Base-by-base conservation (phyloP, 306 rosid genomes). In the Nissolia schottii region DNA sequence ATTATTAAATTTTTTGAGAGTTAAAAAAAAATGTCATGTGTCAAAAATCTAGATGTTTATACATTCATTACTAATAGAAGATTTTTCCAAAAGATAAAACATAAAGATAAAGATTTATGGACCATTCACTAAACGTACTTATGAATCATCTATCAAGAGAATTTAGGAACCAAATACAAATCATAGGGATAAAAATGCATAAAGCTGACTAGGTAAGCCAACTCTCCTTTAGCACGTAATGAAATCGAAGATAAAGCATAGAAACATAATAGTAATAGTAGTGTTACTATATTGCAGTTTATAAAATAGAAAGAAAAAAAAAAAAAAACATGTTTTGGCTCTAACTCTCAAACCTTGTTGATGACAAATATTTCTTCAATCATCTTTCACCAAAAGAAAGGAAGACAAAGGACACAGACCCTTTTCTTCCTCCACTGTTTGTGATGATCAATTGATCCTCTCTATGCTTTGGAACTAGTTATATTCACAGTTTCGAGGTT, bases 311-410 rank as follows among this genome's bases (percentile, higher is more conserved):
- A 22, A 22, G n/a, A n/a, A n/a, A 43, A 46, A 8, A 46, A 15
- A 51, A 51, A 1, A 20, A 51, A 22, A 22, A 8, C 28, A 51
- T 51, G 5, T 19, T 51, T 51, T 51, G 31, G n/a, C 19, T 13
- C 24, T 10, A 54, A 13, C 3, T 67, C 46, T 77, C 20, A n/a
- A n/a, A 77, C 76, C 80, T 76, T 76, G 75, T 67, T 46, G 63
- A 67, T 32, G 34, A 67, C 14, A 68, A 77, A 37, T 58, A 5
- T 53, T 43, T 59, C 46, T 48, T 77, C 48, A 68, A 67, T 24
- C 80, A 77, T 77, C 46, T 67, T 77, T 48, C 25, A 8, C 1
- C 34, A 6, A 66, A 45, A 46, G 75, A 67, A 46, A 35, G 68
- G 57, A 20, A 20, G 61, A 13, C 35, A 55, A 23, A n/a, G 8